Evolutionary conservation across 805 yeast species (phyloP).

Genomic region (Yarrowia sp.): DNA sequence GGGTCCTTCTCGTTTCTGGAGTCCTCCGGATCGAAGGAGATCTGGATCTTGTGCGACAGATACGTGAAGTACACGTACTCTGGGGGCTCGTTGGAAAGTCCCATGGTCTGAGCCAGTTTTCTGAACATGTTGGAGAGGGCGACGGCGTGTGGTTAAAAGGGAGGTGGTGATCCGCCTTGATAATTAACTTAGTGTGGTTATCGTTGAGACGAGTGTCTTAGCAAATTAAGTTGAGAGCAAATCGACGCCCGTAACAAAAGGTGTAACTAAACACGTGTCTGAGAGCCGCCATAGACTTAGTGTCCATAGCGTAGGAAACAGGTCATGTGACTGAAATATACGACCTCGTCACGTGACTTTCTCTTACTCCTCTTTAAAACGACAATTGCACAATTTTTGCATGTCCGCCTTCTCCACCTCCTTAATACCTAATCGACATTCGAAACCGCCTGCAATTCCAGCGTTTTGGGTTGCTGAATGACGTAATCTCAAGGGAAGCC

Average conservation of each 20-base stretch:
- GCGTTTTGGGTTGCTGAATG: neutral
- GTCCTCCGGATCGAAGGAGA: slow-evolving; percentile 70
- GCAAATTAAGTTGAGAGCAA: neutral
- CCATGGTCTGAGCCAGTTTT: slow-evolving; percentile 17
- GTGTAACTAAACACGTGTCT: too few species aligned
- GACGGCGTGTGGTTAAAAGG: neutral
- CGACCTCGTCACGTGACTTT: too few species aligned
- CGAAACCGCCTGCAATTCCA: neutral
- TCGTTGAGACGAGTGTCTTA: too few species aligned
- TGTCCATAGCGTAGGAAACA: too few species aligned
- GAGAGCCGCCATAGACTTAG: too few species aligned
- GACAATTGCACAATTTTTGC: too few species aligned
- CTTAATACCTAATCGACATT: neutral
- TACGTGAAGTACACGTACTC: slow-evolving; percentile 24
- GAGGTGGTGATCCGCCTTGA: neutral
- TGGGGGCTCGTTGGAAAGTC: slow-evolving; percentile 18
- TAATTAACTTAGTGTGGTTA: neutral
- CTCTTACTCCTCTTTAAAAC: too few species aligned
- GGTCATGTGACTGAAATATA: neutral
- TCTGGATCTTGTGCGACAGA: slow-evolving; percentile 14
- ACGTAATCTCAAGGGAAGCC: too few species aligned
- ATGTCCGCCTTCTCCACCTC: too few species aligned
- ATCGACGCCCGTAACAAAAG: too few species aligned
- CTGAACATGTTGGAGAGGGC: neutral
- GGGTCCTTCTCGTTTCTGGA: slow-evolving; percentile 55